Base-by-base conservation (phyloP, 73 alveolate genomes). In the Paramecium sonneborni region DNA sequence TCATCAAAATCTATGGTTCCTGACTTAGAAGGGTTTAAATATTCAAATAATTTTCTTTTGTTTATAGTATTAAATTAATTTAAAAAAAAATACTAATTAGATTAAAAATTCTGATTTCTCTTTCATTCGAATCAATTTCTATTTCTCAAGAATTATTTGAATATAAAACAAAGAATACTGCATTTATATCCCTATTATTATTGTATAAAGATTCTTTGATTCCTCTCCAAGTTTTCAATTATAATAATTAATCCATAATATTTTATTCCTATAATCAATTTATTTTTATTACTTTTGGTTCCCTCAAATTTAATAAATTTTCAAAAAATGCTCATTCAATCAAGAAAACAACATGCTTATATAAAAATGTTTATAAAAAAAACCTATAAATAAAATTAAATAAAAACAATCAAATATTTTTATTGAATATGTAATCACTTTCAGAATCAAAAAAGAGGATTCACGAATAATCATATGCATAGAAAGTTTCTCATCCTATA, bases 161-260 rank as follows among this genome's bases (percentile, higher is more conserved):
- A 79, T 79, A 44, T n/a, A 79, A 30, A 41, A 9, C 76, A 10
- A 6, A 2, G 15, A 41, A 79, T 21, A 32, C 48, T 14, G 34
- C 72, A 20, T 23, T 44, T 41, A 23, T 24, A 23, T 38, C 74
- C 15, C 32, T 9, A 44, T 79, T 41, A 7, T 79, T 79, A n/a
- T 39, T 21, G 15, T 44, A 24, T 3, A 79, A 15, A 0, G 44
- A 3, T 2, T 79, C 41, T 10, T 20, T 79, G 68, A 79, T 62
- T 43, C n/a, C 30, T 39, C 5, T 79, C 90, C 90, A 79, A 1
- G 21, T 9, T 2, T 79, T 46, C 76, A 20, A 79, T 20, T 41
- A 10, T 44, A 18, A 30, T 26, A 21, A 24, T 79, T 43, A 79
- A 79, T 79, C 90, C 90, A 79, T 79, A 79, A 79, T 79, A 24